phyloP scores from a whole-genome alignment of 176 grass and related monocot genomes.

The Alloteropsis semialata region DNA sequence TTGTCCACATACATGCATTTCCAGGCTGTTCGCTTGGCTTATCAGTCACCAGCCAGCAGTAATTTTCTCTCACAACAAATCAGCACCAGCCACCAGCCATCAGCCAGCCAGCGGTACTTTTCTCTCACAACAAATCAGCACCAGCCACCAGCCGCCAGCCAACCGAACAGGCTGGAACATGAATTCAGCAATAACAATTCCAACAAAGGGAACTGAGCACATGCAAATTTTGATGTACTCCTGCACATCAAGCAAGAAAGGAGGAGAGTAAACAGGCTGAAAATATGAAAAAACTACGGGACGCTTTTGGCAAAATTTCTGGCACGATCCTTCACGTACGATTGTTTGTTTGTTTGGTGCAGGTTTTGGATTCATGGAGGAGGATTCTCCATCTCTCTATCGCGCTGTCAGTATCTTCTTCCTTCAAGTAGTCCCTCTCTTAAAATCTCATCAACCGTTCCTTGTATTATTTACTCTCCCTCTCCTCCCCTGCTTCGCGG shows the following conservation, averaged over 20 bases:
- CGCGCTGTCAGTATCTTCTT: not conserved
- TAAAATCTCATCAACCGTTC: constrained; percentile 35
- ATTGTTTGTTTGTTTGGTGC: not conserved
- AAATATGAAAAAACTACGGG: not conserved
- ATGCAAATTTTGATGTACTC: not conserved
- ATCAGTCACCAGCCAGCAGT: too few species aligned
- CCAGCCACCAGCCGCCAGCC: too few species aligned
- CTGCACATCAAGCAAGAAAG: not conserved
- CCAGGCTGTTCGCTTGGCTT: too few species aligned
- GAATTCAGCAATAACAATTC: too few species aligned
- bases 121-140: too few species aligned
- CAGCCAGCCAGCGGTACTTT: too few species aligned
- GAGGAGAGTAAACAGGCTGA: not conserved
- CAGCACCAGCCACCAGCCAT: too few species aligned
- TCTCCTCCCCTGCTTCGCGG: constrained; percentile 13
- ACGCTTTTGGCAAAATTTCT: not conserved
- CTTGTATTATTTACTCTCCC: not conserved
- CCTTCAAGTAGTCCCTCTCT: not conserved
- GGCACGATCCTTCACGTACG: not conserved
- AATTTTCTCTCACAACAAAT: too few species aligned
- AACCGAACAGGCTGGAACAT: too few species aligned
- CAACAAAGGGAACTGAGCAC: not conserved
- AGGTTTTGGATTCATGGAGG: not conserved
- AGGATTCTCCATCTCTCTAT: not conserved
- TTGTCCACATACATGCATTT: not conserved